Evolutionary conservation across 2,329 filamentous ascomycete genomes (phyloP).

Genomic region (Xenoacremonium recifei): DNA sequence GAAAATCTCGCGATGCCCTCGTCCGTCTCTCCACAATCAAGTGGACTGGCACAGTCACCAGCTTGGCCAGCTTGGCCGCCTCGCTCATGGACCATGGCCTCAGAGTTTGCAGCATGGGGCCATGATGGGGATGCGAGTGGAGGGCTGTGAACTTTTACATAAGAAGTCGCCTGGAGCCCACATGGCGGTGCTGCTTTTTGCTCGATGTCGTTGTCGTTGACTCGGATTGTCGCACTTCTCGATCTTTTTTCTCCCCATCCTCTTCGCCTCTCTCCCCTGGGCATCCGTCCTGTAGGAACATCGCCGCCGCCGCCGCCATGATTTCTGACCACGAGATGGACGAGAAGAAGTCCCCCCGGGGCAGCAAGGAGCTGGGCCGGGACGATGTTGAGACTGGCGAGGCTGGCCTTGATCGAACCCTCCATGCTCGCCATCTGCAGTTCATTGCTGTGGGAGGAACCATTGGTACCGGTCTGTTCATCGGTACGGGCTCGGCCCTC

Average conservation of each 20-base stretch:
- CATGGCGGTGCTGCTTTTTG: neutral
- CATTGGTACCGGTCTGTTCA: conserved; percentile 71
- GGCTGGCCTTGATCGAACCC: conserved; percentile 35
- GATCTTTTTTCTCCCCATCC: neutral
- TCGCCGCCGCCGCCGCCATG: neutral
- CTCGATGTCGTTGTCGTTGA: neutral
- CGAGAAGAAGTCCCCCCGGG: conserved; percentile 28
- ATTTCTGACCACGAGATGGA: conserved; percentile 1
- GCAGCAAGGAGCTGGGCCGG: conserved; percentile 23
- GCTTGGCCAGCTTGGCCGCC: conserved; percentile 1
- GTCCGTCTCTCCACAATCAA: conserved; percentile 3
- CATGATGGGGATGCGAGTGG: conserved; percentile 3
- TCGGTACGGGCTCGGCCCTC: conserved; percentile 64
- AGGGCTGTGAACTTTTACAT: neutral
- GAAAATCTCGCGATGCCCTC: conserved; percentile 18
- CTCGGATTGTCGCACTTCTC: neutral
- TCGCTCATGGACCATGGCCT: conserved; percentile 12
- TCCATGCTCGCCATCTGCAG: conserved; percentile 43
- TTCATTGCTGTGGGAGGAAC: conserved; percentile 58
- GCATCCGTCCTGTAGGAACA: neutral
- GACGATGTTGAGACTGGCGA: conserved; percentile 33
- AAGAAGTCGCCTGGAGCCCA: neutral
- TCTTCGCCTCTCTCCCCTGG: neutral
- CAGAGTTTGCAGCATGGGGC: conserved; percentile 26
- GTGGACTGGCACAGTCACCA: neutral